A percentile compares a stretch with the other conserved stretches of the same genome.
Evolutionary conservation across 106 monocot species (phyloP).

Genomic region (Dendrobium nobile): DNA sequence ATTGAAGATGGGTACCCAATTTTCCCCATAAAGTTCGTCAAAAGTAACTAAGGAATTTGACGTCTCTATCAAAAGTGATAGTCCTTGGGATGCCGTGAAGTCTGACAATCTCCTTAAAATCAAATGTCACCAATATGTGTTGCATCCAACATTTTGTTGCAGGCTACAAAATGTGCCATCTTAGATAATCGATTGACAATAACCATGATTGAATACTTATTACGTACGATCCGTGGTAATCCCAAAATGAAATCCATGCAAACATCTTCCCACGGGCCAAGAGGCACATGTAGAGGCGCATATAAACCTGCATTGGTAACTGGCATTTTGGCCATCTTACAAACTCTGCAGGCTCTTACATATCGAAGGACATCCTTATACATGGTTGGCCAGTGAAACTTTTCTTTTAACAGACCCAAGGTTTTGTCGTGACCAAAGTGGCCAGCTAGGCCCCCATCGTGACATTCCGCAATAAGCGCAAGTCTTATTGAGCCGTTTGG

Average conservation of each 20-base stretch:
- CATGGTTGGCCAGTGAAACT: too few relatives aligned
- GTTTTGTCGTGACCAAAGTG: conserved; percentile 1
- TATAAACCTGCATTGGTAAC: not conserved
- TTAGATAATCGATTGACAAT: not conserved
- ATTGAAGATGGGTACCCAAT: not conserved
- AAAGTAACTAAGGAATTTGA: not conserved
- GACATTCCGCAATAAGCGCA: not conserved
- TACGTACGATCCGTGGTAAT: not conserved
- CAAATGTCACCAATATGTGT: not conserved
- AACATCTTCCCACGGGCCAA: not conserved
- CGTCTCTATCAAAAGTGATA: not conserved
- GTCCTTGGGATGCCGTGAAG: not conserved
- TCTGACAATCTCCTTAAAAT: not conserved
- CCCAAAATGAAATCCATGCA: not conserved
- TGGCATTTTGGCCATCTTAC: not conserved
- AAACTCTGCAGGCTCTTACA: not conserved
- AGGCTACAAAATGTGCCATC: not conserved
- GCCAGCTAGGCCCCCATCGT: not conserved
- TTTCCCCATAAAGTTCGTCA: not conserved
- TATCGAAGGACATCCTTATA: not conserved
- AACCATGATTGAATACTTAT: not conserved
- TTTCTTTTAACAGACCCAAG: not conserved
- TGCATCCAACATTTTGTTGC: not conserved
- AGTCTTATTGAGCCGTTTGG: not conserved
- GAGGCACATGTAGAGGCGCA: not conserved